phyloP scores from a whole-genome alignment of 2,329 filamentous ascomycete genomes.

The Alternaria arborescens region DNA sequence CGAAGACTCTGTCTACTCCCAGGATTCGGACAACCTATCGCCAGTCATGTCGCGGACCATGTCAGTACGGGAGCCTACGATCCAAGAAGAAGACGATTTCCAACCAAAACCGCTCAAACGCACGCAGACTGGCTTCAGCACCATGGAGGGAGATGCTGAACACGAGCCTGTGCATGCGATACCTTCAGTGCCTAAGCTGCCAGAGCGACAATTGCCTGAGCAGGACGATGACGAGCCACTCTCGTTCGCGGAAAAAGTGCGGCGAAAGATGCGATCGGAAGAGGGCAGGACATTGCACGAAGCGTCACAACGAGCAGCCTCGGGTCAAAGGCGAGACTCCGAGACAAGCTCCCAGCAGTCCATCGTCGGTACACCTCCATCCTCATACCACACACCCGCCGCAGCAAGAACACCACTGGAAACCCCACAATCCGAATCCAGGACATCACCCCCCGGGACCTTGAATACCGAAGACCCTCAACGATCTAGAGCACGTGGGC shows the following conservation, averaged over 20 bases:
- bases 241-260: conserved; percentile 57
- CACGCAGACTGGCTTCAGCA: conserved; percentile 64
- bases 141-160: conserved; percentile 29
- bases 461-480: conserved; percentile 40
- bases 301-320: conserved; percentile 41
- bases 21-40: conserved; percentile 42
- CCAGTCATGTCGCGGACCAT: conserved; percentile 32
- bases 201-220: conserved; percentile 28
- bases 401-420: conserved; percentile 34
- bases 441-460: conserved; percentile 24
- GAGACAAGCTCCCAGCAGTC: conserved; percentile 40
- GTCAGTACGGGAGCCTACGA: conserved; percentile 39
- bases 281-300: conserved; percentile 61
- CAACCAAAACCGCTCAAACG: conserved; percentile 64
- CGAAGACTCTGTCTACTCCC: conserved; percentile 44
- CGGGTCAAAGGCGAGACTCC: conserved; percentile 37
- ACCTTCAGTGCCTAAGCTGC: conserved; percentile 40
- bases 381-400: conserved; percentile 27
- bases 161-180: conserved; percentile 57
- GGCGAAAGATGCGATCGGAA: conserved; percentile 62
- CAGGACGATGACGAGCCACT: conserved; percentile 45
- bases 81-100: conserved; percentile 59
- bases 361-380: conserved; percentile 38
- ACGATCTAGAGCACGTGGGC: conserved; percentile 40
- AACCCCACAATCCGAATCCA: conserved; percentile 17